These are phyloP conservation scores for Beauveria brongniartii DNA, from an alignment of 2,329 filamentous ascomycete species.

Conservation along the genomic window DNA sequence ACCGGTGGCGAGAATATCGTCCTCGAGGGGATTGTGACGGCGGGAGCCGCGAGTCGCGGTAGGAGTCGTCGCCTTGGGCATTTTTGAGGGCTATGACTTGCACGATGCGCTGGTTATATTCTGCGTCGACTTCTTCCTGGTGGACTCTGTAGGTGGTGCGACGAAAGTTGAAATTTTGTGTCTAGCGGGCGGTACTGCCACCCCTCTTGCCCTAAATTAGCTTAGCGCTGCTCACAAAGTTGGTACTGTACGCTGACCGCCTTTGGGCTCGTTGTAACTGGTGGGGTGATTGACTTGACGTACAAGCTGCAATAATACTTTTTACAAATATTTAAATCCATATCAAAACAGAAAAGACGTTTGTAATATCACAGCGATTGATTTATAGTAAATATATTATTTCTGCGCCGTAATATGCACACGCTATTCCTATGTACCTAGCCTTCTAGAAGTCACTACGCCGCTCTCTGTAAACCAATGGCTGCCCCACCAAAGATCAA, in stretches of 20 bases:
- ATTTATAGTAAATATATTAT: not conserved
- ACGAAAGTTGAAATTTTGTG: slow-evolving; percentile 16
- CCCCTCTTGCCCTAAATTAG: slow-evolving; percentile 25
- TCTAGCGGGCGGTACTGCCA: slow-evolving; percentile 21
- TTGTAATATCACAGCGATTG: too few species aligned
- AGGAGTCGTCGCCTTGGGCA: slow-evolving; percentile 71
- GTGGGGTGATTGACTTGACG: not conserved
- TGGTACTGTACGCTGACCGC: slow-evolving; percentile 22
- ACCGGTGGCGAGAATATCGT: slow-evolving; percentile 69
- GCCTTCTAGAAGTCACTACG: slow-evolving; percentile 10
- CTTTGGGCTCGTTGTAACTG: slow-evolving; percentile 14
- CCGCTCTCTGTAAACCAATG: not conserved
- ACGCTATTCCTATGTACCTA: not conserved
- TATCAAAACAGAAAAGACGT: too few species aligned
- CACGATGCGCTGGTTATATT: not conserved
- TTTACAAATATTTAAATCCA: not conserved
- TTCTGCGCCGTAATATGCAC: not conserved
- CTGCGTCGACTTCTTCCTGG: slow-evolving; percentile 1
- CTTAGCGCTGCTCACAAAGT: slow-evolving; percentile 17
- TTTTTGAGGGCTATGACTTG: slow-evolving; percentile 27
- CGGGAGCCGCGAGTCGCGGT: slow-evolving; percentile 50
- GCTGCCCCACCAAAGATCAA: slow-evolving; percentile 10
- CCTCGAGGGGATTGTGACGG: slow-evolving; percentile 84
- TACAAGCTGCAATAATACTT: not conserved
- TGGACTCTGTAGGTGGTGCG: not conserved